Percentiles rank a stretch among this genome's conserved stretches.
phyloP scores from a whole-genome alignment of 2,329 filamentous ascomycete genomes.

The Lasiodiplodia citricola region DNA sequence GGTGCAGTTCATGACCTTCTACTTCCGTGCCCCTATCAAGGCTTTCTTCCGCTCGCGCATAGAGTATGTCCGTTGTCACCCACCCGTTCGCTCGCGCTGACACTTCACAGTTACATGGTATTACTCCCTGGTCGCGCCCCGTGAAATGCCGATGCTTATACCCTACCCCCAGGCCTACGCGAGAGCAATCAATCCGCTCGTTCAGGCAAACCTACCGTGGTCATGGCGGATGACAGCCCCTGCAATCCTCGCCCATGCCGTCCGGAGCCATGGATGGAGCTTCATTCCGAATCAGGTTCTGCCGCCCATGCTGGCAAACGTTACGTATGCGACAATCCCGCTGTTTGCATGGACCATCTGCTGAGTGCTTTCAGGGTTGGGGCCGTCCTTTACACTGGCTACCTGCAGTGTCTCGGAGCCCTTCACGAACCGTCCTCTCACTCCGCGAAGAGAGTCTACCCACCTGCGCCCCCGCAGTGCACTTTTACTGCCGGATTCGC shows the following conservation, averaged over 20 bases:
- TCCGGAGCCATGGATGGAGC: conserved; percentile 73
- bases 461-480: conserved; percentile 66
- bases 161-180: conserved; percentile 61
- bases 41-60: conserved; percentile 90
- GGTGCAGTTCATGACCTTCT: conserved; percentile 79
- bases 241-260: conserved; percentile 69
- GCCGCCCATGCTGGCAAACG: conserved; percentile 75
- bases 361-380: conserved; percentile 58
- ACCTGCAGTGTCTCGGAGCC: conserved; percentile 70
- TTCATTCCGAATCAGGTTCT: conserved; percentile 79
- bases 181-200: conserved; percentile 65
- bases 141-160: conserved; percentile 1
- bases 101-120: conserved; percentile 57
- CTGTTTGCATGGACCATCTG: neutral
- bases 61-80: conserved; percentile 65
- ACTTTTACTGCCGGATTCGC: conserved; percentile 74
- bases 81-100: conserved; percentile 29
- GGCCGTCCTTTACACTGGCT: conserved; percentile 76
- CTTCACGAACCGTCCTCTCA: conserved; percentile 70
- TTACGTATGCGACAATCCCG: conserved; percentile 53
- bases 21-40: conserved; percentile 88
- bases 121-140: conserved; percentile 6
- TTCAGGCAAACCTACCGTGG: conserved; percentile 57
- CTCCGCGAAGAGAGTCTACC: conserved; percentile 69
- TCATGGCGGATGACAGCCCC: conserved; percentile 71